Evolutionary conservation across 345 rosid genomes (phyloP).

Genomic region (Draba incana): DNA sequence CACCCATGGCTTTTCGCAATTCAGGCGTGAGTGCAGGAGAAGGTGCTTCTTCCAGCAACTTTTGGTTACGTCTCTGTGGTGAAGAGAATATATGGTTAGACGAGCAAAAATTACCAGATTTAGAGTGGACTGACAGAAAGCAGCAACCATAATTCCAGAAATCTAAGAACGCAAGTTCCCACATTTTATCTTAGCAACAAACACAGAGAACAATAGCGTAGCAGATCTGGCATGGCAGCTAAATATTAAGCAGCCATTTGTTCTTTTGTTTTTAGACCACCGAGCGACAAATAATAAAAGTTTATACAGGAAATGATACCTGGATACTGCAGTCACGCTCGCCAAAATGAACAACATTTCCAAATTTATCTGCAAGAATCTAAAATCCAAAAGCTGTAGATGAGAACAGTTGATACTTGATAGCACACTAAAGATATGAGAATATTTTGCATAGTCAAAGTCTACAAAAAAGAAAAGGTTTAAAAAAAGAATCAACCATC

Average conservation of each 20-base stretch:
- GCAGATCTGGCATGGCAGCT: background rate
- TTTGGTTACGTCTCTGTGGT: constrained; percentile 91
- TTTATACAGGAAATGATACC: constrained; percentile 48
- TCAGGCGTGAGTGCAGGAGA: constrained; percentile 97
- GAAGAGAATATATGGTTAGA: constrained; percentile 27
- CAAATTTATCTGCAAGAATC: constrained; percentile 97
- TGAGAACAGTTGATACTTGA: constrained; percentile 27
- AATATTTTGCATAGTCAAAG: background rate
- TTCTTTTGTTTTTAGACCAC: background rate
- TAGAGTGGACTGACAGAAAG: background rate
- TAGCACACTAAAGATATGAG: background rate
- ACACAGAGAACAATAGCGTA: constrained; percentile 1
- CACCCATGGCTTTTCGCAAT: constrained; percentile 98
- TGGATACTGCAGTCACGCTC: constrained; percentile 99
- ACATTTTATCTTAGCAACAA: background rate
- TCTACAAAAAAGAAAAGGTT: background rate
- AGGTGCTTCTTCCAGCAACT: constrained; percentile 97
- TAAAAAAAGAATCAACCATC: background rate
- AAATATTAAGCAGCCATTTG: background rate
- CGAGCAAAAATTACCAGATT: constrained; percentile 8
- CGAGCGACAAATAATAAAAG: background rate
- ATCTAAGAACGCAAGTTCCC: background rate
- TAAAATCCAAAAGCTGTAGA: constrained; percentile 41
- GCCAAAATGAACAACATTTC: constrained; percentile 98
- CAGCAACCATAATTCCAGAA: constrained; percentile 2